These are phyloP conservation scores for Trametes cinnabarina DNA, from an alignment of 768 basidiomycete species.

Conservation along the genomic window DNA sequence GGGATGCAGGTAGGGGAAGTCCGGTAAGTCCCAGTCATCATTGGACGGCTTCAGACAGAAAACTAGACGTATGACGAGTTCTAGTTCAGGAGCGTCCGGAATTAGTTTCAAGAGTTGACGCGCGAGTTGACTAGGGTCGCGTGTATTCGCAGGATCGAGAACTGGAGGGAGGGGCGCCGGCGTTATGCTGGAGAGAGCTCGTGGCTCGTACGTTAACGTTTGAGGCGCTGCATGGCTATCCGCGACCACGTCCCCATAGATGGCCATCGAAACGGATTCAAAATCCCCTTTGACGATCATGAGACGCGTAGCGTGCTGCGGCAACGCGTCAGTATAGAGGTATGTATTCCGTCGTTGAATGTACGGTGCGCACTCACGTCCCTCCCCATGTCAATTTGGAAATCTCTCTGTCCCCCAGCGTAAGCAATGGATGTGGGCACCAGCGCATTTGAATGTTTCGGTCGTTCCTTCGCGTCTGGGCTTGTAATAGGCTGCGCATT, in stretches of 20 bases:
- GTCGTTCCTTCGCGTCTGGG: constrained; percentile 51
- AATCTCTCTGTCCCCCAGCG: constrained; percentile 65
- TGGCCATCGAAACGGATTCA: constrained; percentile 59
- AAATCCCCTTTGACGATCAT: constrained; percentile 82
- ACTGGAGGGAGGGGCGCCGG: constrained; percentile 43
- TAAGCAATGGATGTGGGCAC: constrained; percentile 72
- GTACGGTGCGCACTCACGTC: constrained; percentile 51
- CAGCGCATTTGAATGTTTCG: constrained; percentile 66
- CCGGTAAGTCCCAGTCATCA: constrained; percentile 77
- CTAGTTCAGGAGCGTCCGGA: constrained; percentile 59
- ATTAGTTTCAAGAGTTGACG: constrained; percentile 59
- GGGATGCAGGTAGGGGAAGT: constrained; percentile 69
- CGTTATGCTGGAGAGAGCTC: constrained; percentile 34
- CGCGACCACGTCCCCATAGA: constrained; percentile 52
- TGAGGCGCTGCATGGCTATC: constrained; percentile 39
- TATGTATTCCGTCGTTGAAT: not conserved
- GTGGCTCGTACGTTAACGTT: constrained; percentile 42
- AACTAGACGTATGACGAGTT: constrained; percentile 67
- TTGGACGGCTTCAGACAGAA: constrained; percentile 75
- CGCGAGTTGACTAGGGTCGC: constrained; percentile 62
- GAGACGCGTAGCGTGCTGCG: constrained; percentile 68
- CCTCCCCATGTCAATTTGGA: constrained; percentile 62
- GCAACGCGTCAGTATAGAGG: constrained; percentile 1
- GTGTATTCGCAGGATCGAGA: constrained; percentile 58
- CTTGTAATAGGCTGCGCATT: constrained; percentile 60